These are phyloP conservation scores for Calocera viscosa DNA, from an alignment of 768 basidiomycete species.

Conservation along the genomic window DNA sequence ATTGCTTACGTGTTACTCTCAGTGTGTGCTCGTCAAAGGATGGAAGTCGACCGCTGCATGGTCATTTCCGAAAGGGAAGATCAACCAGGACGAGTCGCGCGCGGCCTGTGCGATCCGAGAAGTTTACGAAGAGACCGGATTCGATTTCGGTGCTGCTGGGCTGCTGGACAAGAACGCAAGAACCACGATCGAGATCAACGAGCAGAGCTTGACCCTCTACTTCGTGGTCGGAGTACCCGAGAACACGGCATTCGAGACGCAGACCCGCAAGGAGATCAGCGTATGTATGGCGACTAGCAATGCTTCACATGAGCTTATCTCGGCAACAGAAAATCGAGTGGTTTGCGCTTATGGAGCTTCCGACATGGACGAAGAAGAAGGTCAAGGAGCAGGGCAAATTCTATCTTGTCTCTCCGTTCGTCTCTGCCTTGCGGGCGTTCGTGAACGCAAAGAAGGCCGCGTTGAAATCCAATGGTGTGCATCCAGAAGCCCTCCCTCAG, in stretches of 20 bases:
- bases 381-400: conserved; percentile 57
- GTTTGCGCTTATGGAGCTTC: conserved; percentile 80
- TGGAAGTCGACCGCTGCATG: conserved; percentile 95
- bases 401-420: conserved; percentile 91
- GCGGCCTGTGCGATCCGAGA: conserved; percentile 82
- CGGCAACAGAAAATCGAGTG: conserved; percentile 78
- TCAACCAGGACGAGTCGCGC: conserved; percentile 83
- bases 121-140: conserved; percentile 94
- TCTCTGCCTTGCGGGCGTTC: conserved; percentile 29
- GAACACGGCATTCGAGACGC: conserved; percentile 78
- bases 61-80: conserved; percentile 99
- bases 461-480: not conserved
- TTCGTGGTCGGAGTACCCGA: conserved; percentile 82
- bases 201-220: conserved; percentile 79
- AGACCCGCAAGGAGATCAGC: conserved; percentile 96
- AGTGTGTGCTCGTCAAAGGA: conserved; percentile 97
- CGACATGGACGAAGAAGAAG: conserved; percentile 76
- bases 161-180: not conserved
- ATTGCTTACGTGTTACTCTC: conserved; percentile 9
- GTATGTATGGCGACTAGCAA: conserved; percentile 36
- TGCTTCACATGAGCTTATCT: not conserved
- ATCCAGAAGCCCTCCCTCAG: not conserved
- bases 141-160: conserved; percentile 42
- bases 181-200: conserved; percentile 44
- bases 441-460: conserved; percentile 13